A percentile compares a stretch with the other conserved stretches of the same genome.
Evolutionary conservation across 2,329 filamentous ascomycete species (phyloP).

Genomic region (Sarocladium oryzae): DNA sequence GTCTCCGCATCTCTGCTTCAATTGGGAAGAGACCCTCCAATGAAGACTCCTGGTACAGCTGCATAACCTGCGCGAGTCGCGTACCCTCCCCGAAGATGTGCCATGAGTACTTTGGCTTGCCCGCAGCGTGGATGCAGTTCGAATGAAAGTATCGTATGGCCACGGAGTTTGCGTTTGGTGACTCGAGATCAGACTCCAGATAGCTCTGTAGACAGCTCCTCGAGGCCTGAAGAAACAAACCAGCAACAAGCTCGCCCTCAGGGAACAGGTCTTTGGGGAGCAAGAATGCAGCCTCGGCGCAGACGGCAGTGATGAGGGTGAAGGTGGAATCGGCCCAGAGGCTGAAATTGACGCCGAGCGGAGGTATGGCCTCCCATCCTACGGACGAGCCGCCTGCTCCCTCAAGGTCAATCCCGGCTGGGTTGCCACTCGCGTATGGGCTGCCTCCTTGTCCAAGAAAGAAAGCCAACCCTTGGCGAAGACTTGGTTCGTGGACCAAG

Average conservation of each 20-base stretch:
- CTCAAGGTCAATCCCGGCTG: neutral
- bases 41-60: constrained; percentile 33
- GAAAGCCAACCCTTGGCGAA: constrained; percentile 28
- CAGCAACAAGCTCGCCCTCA: constrained; percentile 28
- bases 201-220: constrained; percentile 31
- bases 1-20: constrained; percentile 31
- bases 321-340: constrained; percentile 31
- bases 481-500: constrained; percentile 33
- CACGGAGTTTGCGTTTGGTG: constrained; percentile 34
- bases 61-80: constrained; percentile 35
- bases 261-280: constrained; percentile 33
- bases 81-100: constrained; percentile 38
- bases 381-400: neutral
- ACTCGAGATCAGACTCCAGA: constrained; percentile 34
- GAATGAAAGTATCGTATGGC: constrained; percentile 39
- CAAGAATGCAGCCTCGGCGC: constrained; percentile 33
- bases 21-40: constrained; percentile 26
- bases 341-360: constrained; percentile 14
- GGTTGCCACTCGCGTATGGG: neutral
- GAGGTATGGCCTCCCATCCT: constrained; percentile 1
- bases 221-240: constrained; percentile 33
- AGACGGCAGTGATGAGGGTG: constrained; percentile 36
- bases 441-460: constrained; percentile 19
- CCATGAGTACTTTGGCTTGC: constrained; percentile 36
- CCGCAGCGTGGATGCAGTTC: constrained; percentile 36